These are phyloP conservation scores for Wickerhamiella allomyrinae DNA, from an alignment of 805 yeast genomes.

Conservation along the genomic window DNA sequence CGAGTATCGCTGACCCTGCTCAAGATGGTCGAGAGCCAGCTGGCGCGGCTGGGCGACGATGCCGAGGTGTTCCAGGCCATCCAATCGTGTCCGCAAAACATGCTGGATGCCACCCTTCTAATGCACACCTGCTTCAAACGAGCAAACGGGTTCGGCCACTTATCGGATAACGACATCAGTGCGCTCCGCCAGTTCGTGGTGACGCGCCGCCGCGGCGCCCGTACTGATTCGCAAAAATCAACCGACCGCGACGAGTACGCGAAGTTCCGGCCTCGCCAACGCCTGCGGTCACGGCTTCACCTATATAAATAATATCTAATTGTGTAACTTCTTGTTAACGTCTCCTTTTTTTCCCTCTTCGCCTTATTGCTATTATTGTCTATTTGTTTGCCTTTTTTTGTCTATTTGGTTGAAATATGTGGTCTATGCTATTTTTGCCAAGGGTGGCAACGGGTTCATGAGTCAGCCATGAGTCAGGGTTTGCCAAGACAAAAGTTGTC, in stretches of 20 bases:
- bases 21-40: constrained; percentile 55
- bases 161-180: constrained; percentile 70
- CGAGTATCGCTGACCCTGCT: constrained; percentile 69
- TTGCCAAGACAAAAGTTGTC: too few species aligned
- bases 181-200: constrained; percentile 68
- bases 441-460: too few species aligned
- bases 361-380: too few species aligned
- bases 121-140: constrained; percentile 66
- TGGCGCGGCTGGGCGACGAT: constrained; percentile 31
- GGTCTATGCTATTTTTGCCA: too few species aligned
- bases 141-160: constrained; percentile 53
- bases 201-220: constrained; percentile 24
- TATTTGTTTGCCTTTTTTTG: too few species aligned
- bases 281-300: constrained; percentile 15
- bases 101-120: constrained; percentile 46
- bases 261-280: constrained; percentile 18
- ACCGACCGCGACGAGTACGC: constrained; percentile 20
- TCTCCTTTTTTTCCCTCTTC: background rate
- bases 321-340: background rate
- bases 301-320: constrained; percentile 13
- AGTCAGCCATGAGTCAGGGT: too few species aligned
- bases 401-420: too few species aligned
- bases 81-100: constrained; percentile 53
- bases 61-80: constrained; percentile 69
- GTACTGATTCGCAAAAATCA: constrained; percentile 5